A percentile compares a stretch with the other conserved stretches of the same genome.
Evolutionary conservation across 1,284 basidiomycete genomes (phyloP).

Genomic region (Cutaneotrichosporon daszewskae): DNA sequence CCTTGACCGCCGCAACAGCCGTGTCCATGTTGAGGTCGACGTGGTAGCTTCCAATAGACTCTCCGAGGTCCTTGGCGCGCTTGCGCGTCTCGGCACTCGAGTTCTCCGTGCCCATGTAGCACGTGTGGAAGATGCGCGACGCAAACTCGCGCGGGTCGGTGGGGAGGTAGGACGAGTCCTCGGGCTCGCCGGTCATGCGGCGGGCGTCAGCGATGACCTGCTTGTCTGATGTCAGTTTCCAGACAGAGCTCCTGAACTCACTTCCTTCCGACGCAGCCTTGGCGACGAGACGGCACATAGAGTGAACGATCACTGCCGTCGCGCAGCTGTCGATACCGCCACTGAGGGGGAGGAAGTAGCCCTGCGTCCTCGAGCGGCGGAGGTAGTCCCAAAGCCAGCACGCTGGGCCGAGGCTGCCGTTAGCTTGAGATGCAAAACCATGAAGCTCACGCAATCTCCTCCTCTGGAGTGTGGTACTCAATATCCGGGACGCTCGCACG

Average conservation of each 20-base stretch:
- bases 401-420: slow-evolving; percentile 77
- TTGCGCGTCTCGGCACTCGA: slow-evolving; percentile 79
- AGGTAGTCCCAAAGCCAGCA: slow-evolving; percentile 99
- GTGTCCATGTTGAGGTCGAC: slow-evolving; percentile 94
- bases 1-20: slow-evolving; percentile 73
- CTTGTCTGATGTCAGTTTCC: slow-evolving; percentile 53
- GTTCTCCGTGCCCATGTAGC: slow-evolving; percentile 99
- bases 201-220: slow-evolving; percentile 89
- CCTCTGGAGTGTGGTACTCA: slow-evolving; percentile 80
- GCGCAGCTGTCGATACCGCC: slow-evolving; percentile 99
- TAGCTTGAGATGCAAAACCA: neutral
- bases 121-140: slow-evolving; percentile 86
- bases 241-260: slow-evolving; percentile 41
- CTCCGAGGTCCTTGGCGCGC: slow-evolving; percentile 77
- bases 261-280: slow-evolving; percentile 68
- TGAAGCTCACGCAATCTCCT: slow-evolving; percentile 88
- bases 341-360: slow-evolving; percentile 92
- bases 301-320: slow-evolving; percentile 89
- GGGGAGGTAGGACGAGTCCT: slow-evolving; percentile 74
- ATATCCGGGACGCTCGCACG: slow-evolving; percentile 55
- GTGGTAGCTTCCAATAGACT: slow-evolving; percentile 93
- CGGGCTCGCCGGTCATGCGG: slow-evolving; percentile 76
- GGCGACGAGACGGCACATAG: slow-evolving; percentile 87
- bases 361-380: slow-evolving; percentile 83
- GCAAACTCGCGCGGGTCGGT: slow-evolving; percentile 80